Conservation (phyloP, 306 rosid genomes). For the Ormosia emarginata region DNA sequence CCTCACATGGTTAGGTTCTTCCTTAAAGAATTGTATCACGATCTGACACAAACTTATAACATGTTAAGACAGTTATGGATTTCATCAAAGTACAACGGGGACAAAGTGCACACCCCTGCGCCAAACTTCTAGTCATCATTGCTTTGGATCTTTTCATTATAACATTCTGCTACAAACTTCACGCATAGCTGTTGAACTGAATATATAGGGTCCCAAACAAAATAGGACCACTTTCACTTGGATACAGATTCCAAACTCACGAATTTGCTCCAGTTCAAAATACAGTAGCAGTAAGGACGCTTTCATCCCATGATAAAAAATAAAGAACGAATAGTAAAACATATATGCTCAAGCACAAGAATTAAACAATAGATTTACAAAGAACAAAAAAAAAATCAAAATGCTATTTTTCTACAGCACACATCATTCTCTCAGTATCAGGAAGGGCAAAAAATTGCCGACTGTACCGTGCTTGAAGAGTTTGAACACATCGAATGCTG, state of each 20-base stretch:
- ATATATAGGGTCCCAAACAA: not conserved
- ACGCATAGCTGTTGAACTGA: not conserved
- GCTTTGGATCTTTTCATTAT: not conserved
- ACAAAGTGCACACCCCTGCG: not conserved
- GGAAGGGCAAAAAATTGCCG: not conserved
- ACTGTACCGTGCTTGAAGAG: slow-evolving; percentile 5
- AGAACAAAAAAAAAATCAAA: not conserved
- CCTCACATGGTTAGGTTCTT: not conserved
- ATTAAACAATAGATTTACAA: slow-evolving; percentile 2
- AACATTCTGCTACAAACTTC: not conserved
- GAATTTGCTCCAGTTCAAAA: not conserved
- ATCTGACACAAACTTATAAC: not conserved
- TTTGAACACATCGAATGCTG: not conserved
- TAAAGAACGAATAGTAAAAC: not conserved
- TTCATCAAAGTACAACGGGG: not conserved
- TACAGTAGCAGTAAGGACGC: not conserved
- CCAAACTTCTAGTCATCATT: not conserved
- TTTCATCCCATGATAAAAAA: not conserved
- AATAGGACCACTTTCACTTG: not conserved
- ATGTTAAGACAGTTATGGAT: not conserved
- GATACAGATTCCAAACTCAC: not conserved
- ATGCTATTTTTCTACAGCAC: slow-evolving; percentile 7
- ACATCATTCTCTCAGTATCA: not conserved
- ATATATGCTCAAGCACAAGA: not conserved
- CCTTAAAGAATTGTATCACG: not conserved